Percentiles rank a stretch among this genome's conserved stretches.
Conservation (phyloP, 768 basidiomycete species). For the Rhodotorula babjevae region DNA sequence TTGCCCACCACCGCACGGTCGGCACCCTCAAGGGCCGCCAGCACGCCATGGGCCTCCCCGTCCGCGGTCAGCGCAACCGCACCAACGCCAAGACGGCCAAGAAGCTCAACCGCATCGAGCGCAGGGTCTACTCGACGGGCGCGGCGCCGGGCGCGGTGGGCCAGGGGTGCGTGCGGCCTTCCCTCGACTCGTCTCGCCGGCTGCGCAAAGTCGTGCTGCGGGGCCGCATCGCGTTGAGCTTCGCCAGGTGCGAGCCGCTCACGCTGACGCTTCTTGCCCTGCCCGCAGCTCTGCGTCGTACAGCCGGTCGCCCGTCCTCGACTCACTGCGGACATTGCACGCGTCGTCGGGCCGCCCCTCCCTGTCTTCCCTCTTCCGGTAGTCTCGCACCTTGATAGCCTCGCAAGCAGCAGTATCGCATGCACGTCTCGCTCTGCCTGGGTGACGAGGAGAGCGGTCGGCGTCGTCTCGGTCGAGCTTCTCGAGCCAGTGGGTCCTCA, state of each 20-base stretch:
- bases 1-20: slow-evolving; percentile 86
- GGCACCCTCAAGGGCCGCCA: slow-evolving; percentile 88
- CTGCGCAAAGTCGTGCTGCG: too few species aligned
- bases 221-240: too few species aligned
- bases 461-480: too few species aligned
- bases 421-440: too few species aligned
- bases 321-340: slow-evolving; percentile 25
- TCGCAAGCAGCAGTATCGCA: not conserved
- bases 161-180: slow-evolving; percentile 3
- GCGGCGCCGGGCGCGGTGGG: slow-evolving; percentile 3
- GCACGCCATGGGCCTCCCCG: slow-evolving; percentile 88
- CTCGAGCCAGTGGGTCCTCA: too few species aligned
- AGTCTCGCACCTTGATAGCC: not conserved
- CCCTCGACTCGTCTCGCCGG: not conserved
- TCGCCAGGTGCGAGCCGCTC: not conserved
- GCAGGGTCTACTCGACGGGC: slow-evolving; percentile 51
- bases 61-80: slow-evolving; percentile 88
- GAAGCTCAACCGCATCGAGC: slow-evolving; percentile 79
- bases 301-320: slow-evolving; percentile 10
- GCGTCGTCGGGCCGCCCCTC: slow-evolving; percentile 21
- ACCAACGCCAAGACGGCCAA: slow-evolving; percentile 84
- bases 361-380: slow-evolving; percentile 15
- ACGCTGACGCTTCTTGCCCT: not conserved
- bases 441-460: too few species aligned
- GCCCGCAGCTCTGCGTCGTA: slow-evolving; percentile 1